These are phyloP conservation scores for Senna siamea DNA, from an alignment of 306 rosid genomes.

Conservation along the genomic window DNA sequence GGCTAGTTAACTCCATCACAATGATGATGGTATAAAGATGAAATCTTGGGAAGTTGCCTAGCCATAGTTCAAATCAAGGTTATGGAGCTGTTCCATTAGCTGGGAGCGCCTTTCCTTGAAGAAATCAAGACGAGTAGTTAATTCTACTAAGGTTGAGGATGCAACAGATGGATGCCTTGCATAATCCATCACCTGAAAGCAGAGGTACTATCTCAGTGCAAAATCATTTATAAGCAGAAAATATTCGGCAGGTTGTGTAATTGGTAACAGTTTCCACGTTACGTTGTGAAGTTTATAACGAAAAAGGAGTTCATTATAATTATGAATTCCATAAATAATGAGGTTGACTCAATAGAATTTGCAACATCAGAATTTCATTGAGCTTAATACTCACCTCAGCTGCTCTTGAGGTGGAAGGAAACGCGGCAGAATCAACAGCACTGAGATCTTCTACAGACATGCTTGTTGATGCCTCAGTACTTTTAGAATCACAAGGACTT, in stretches of 20 bases:
- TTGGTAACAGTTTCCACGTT: background rate
- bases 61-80: constrained; percentile 92
- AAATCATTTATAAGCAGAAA: constrained; percentile 10
- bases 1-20: constrained; percentile 76
- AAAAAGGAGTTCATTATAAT: background rate
- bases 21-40: constrained; percentile 75
- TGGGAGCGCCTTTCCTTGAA: constrained; percentile 99
- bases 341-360: background rate
- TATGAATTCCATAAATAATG: background rate
- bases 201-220: constrained; percentile 35
- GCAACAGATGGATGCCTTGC: constrained; percentile 80
- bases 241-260: background rate
- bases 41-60: constrained; percentile 74
- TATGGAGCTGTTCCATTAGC: constrained; percentile 98
- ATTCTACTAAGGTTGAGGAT: constrained; percentile 87
- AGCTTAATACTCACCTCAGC: constrained; percentile 66
- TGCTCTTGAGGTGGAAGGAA: constrained; percentile 83
- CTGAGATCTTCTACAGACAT: constrained; percentile 75
- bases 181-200: constrained; percentile 66
- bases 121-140: constrained; percentile 96
- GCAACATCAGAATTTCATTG: background rate
- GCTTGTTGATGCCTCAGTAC: constrained; percentile 85
- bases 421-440: constrained; percentile 72
- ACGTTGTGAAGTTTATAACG: background rate
- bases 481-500: constrained; percentile 79